Base-by-base conservation (phyloP, 768 basidiomycete species). In the Punctularia strigosozonata region DNA sequence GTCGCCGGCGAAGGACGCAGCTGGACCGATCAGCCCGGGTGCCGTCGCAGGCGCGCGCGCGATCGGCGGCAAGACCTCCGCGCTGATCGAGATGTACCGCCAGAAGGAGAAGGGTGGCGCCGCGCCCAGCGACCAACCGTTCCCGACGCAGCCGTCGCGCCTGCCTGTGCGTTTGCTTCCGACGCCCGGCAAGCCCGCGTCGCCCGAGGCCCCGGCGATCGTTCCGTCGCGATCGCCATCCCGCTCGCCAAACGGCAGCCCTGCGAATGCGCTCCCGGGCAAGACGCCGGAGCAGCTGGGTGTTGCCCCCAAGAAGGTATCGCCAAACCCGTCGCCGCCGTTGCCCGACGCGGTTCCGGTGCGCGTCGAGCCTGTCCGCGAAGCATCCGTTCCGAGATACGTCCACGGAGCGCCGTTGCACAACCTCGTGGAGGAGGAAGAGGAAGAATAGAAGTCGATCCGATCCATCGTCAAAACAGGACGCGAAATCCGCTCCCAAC, bases 71-170 rank as follows among this genome's bases (percentile, higher is more conserved):
- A 81, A 77, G 60, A 85, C 84, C 1, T 77, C 81, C 3, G 72
- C 77, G 2, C 65, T 89, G 37, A 89, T 88, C 47, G 83, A 87
- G 55, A 82, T 89, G 82, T 89, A 86, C 49, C 74, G 83, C 37
- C 80, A 88, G n/a, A n/a, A 59, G 51, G 82, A 76, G 64, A 73
- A 69, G 48, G 71, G 65, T 39, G n/a, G 41, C 18, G 36, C 43
- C 17, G 24, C 43, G 1, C 26, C 31, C 8, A 33, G 17, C n/a
- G 37, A 10, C 12, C 26, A 12, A 24, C 47, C 6, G 26, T 33
- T 10, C 22, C 39, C 26, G 35, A 39, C 21, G 37, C 23, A 51
- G 3, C 50, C 54, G 7, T 66, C 63, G 40, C 59, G 47, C 36
- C 52, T 58, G 12, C 66, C 59, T 12, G 54, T 67, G 31, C 61